Evolutionary conservation across 441 rosid species (phyloP), one percentile per base, ranked within the genome.

Genomic region (Adansonia rubrostipa): DNA sequence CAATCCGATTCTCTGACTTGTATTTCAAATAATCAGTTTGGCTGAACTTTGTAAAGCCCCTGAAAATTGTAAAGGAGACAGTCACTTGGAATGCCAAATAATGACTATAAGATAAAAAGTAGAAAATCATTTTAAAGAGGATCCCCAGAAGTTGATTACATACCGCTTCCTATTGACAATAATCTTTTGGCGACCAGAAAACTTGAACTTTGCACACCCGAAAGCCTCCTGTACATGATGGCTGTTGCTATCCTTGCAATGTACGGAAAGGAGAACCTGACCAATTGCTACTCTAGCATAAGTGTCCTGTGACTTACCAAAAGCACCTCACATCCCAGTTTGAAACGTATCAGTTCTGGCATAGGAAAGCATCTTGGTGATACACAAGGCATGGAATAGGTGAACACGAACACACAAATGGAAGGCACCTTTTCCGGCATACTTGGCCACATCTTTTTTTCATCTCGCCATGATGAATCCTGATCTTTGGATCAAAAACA

Each of bases 11-110:
- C 87, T 91, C 96, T 13, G 88, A 74, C 86, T 93, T 95, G 85
- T 86, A 80, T 79, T 69, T 92, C 57, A 89, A 64, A 79, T 91
- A 95, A 79, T 95, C 97, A 48, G 85, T 85, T 1, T 97, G 87
- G 86, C 80, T 93, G 82, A 84, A 87, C 89, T 95, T 95, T 1
- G 98, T 95, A 77, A 95, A 95, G 0, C 99, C 99, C 98, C 98
- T 95, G 89, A 7, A 78, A 17, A 57, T 42, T 20, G 33, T 15
- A 50, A 53, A 15, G 2, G 36, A 63, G n/a, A n/a, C 60, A 33
- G 66, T 70, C 57, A 58, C 1, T 48, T 8, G 15, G 76, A 11
- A 66, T 40, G 20, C 78, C 28, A 11, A 20, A 44, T 14, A 20
- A 69, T 11, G 6, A 42, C 40, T 36, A 9, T 44, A 13, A 13